Conservation (phyloP, 1,139 yeast species). For the Saccharomycopsis crataegensis region DNA sequence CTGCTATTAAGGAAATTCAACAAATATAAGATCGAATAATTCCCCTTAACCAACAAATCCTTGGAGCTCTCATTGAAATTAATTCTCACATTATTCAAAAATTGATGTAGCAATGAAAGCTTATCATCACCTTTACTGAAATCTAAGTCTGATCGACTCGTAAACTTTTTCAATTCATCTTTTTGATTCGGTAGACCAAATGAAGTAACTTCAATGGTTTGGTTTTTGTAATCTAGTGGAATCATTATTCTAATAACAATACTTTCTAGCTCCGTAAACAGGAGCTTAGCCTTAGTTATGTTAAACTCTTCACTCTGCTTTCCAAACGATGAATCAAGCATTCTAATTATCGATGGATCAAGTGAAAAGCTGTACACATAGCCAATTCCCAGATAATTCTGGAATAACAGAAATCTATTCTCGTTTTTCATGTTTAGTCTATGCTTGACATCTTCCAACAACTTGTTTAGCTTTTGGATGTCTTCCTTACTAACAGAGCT, state of each 20-base stretch:
- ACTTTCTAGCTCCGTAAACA: background rate
- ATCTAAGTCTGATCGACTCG: background rate
- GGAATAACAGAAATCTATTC: background rate
- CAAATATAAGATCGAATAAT: background rate
- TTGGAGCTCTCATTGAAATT: slow-evolving; percentile 4
- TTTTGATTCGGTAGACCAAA: background rate
- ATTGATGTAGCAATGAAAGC: background rate
- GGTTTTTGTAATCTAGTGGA: slow-evolving; percentile 3
- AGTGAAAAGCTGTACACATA: background rate
- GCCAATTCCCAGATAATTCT: background rate
- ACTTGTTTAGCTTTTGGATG: slow-evolving; percentile 1
- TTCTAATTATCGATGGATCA: background rate
- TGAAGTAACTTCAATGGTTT: background rate
- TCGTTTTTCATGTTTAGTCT: background rate
- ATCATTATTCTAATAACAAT: background rate
- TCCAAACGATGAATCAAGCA: background rate
- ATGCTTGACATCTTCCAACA: background rate
- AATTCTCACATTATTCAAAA: background rate
- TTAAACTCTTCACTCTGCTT: background rate
- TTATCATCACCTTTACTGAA: background rate
- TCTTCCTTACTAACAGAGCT: background rate
- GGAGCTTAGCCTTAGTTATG: background rate
- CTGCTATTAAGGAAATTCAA: slow-evolving; percentile 7
- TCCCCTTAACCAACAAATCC: background rate
- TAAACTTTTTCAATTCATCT: background rate